Conservation (phyloP, 768 basidiomycete species). For the Pleurotus platypus region DNA sequence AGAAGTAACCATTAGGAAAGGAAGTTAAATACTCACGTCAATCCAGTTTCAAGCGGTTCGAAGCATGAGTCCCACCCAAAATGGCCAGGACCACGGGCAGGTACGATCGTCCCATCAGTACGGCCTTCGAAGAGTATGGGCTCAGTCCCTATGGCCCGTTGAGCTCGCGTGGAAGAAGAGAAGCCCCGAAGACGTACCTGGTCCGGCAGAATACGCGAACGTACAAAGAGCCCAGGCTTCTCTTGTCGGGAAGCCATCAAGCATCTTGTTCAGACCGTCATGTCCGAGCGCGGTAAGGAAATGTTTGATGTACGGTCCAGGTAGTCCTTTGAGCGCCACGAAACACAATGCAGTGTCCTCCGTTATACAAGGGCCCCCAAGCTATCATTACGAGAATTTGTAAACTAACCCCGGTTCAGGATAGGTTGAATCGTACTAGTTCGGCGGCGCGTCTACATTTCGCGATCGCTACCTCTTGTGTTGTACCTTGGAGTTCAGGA, state of each 20-base stretch:
- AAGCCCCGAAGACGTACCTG: constrained; percentile 34
- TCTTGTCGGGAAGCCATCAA: constrained; percentile 71
- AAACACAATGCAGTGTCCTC: constrained; percentile 97
- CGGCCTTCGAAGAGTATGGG: constrained; percentile 78
- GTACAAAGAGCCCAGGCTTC: constrained; percentile 92
- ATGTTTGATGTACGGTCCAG: constrained; percentile 96
- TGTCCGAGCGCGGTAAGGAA: constrained; percentile 84
- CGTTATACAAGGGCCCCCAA: constrained; percentile 54
- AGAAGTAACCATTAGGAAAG: background rate
- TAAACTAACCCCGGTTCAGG: background rate
- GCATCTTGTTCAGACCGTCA: constrained; percentile 84
- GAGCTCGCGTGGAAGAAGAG: background rate
- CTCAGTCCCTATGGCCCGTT: constrained; percentile 41
- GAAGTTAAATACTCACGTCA: constrained; percentile 55
- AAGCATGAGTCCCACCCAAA: constrained; percentile 96
- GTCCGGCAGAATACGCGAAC: constrained; percentile 89
- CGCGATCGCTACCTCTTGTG: constrained; percentile 81
- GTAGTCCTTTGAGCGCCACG: constrained; percentile 83
- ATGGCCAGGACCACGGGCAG: constrained; percentile 66
- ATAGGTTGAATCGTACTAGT: constrained; percentile 40
- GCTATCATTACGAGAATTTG: constrained; percentile 20
- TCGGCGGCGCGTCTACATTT: constrained; percentile 88
- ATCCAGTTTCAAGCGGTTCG: constrained; percentile 67
- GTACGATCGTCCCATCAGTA: constrained; percentile 88
- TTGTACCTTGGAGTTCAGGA: constrained; percentile 92